A percentile compares a stretch with the other conserved stretches of the same genome.
Conservation (phyloP, 192 early-diverging fungal species). For the Lobulomyces angularis region DNA sequence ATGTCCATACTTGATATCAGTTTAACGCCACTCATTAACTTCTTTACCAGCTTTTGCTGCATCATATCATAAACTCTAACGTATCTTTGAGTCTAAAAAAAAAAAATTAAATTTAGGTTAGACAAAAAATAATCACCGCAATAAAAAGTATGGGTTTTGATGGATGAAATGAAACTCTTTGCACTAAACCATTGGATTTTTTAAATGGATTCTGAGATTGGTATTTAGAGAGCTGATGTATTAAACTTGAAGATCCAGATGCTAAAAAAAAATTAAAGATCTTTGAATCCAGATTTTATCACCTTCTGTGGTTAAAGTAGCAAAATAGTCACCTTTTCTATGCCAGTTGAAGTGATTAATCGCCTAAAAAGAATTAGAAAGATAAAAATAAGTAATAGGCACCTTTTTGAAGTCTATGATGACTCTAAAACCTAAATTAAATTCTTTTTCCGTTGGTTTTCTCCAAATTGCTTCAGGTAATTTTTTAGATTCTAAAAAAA, state of each 20-base stretch:
- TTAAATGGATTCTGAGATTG: constrained; percentile 86
- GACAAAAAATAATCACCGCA: constrained; percentile 39
- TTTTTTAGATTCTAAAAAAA: constrained; percentile 7
- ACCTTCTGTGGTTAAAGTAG: constrained; percentile 71
- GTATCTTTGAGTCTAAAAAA: constrained; percentile 73
- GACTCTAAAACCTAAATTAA: constrained; percentile 28
- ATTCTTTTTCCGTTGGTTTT: constrained; percentile 28
- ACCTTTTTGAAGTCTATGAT: constrained; percentile 16
- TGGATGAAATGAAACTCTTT: constrained; percentile 85
- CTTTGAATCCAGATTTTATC: constrained; percentile 7
- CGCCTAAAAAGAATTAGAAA: constrained; percentile 23
- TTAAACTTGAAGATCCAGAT: constrained; percentile 12
- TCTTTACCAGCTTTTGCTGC: constrained; percentile 73
- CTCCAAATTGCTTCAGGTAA: constrained; percentile 41
- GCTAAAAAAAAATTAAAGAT: not conserved
- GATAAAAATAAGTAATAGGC: no score
- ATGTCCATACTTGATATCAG: constrained; percentile 94
- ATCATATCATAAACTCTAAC: constrained; percentile 89
- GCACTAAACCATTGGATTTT: constrained; percentile 76
- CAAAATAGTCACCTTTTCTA: constrained; percentile 91
- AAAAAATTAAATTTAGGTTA: constrained; percentile 2
- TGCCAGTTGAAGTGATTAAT: constrained; percentile 88
- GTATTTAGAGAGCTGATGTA: constrained; percentile 85
- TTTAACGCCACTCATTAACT: constrained; percentile 70
- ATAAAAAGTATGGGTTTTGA: constrained; percentile 84